Percentiles rank a stretch among this genome's conserved stretches.
Evolutionary conservation across 345 rosid species (phyloP).

Genomic region (Eutrema yunnanense): DNA sequence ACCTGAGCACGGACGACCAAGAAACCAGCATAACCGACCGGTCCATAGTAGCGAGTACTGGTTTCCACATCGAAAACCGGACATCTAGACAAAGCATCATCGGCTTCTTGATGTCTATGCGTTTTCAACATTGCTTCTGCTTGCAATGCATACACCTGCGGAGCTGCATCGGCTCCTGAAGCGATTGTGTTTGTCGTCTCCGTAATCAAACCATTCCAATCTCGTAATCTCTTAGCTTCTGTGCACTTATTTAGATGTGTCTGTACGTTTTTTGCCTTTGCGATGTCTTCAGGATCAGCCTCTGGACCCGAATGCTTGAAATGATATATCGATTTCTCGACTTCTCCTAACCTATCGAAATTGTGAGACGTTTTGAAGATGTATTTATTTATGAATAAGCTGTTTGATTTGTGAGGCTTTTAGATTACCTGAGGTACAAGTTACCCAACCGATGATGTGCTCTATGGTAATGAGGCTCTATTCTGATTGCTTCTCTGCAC

Average conservation of each 20-base stretch:
- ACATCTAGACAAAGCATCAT: conserved; percentile 43
- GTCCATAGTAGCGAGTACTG: conserved; percentile 68
- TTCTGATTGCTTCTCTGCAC: conserved; percentile 83
- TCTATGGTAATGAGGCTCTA: conserved; percentile 80
- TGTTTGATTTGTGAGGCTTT: not conserved
- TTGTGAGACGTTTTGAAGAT: not conserved
- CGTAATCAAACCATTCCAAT: conserved; percentile 60
- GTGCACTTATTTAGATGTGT: conserved; percentile 55
- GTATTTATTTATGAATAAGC: not conserved
- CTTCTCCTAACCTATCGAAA: conserved; percentile 67
- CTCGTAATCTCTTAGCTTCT: conserved; percentile 57
- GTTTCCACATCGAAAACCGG: conserved; percentile 57
- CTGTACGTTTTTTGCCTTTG: conserved; percentile 59
- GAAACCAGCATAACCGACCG: conserved; percentile 63
- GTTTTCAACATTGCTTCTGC: conserved; percentile 83
- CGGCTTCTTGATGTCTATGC: conserved; percentile 75
- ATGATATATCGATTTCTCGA: conserved; percentile 78
- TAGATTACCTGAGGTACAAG: conserved; percentile 64
- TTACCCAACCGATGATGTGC: conserved; percentile 93
- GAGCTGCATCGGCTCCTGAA: conserved; percentile 84
- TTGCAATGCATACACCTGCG: conserved; percentile 84
- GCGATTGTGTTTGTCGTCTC: conserved; percentile 52
- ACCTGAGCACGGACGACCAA: conserved; percentile 75
- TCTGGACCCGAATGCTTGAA: conserved; percentile 84
- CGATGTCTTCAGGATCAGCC: conserved; percentile 64